Evolutionary conservation across 192 early-diverging fungal species (phyloP), one percentile per base, ranked within the genome.

Genomic region (Coemansia sp.): DNA sequence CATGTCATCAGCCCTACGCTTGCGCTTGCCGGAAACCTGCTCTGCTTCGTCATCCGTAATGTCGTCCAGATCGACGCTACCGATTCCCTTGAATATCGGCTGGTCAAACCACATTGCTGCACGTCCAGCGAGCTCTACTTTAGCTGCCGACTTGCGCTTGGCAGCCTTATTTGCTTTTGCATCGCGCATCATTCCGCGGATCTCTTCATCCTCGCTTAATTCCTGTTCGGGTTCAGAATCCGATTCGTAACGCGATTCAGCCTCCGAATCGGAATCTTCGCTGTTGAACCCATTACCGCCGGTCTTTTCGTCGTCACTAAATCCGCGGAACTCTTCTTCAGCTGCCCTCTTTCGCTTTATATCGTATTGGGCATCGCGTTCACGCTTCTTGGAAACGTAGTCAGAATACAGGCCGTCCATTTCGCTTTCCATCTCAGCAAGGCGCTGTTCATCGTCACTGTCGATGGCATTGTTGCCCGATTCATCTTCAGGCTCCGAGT

Each of bases 41-140:
- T 47, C 34, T 37, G 34, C 67, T 2, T 85, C 85, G 7, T 85
- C 81, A 24, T 86, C 85, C 0, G 84, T 81, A 47, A 82, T 79
- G 30, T 84, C 81, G 54, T 80, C 70, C 19, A 73, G 60, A 21
- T 83, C 73, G 18, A 82, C 77, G 18, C 80, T 82, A 53, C 82
- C 68, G 27, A 73, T 37, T 19, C 82, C 83, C 63, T 93, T 86
- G 77, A 98, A 98, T 17, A 96, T 62, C 0, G 91, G 90, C 70
- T 98, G 94, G 68, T 94, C 90, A 80, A 98, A 98, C 81, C 96
- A 98, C 71, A 93, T 81, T n/a, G 86, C 82, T 6, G 96, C 92
- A 13, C 86, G 87, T 37, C 87, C 90, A 3, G 89, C 91, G 25
- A 98, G 82, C 49, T 57, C 60, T 10, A 45, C 61, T 19, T 51